Evolutionary conservation across 202 grass and related monocot genomes (phyloP), one percentile per base, ranked within the genome.

Genomic region (Schoenoplectus triqueter): DNA sequence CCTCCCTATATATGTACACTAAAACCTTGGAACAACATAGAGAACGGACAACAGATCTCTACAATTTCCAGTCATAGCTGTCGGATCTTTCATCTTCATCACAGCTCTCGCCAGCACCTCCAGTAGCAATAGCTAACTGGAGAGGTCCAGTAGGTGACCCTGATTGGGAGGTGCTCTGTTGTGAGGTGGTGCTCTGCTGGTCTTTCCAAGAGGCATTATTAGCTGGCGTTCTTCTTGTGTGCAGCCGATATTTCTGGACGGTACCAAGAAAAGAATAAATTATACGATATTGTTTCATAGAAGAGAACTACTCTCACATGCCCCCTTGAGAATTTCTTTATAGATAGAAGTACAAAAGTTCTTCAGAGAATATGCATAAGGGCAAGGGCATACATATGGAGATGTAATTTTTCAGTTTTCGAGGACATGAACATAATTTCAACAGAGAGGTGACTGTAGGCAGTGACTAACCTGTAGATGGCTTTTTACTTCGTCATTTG

Each of bases 401-500:
- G 10, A 41, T 66, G 64, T 5, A 41, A 40, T 40, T 41, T 41
- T 41, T 31, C 31, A 62, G 17, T 69, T 69, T 69, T 69, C 8
- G 5, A 64, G 61, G 3, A 47, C 44, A 80, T 14, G 10, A 44
- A 10, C 15, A 20, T 42, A 15, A 4, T 80, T 54, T 54, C 10
- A 15, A 50, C 0, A 52, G 64, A 19, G 55, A 55, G 64, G 13
- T 55, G 50, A 72, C 6, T 20, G 44, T 59, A 70, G 7, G 51
- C 59, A 63, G 72, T 55, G 78, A 81, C 69, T 84, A 59, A 94
- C 94, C 92, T 97, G 94, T 48, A 98, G 87, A 86, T 98, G 95
- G 84, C 95, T 98, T 80, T 98, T 98, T 13, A 98, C 95, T 87
- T 98, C 92, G 18, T 98, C 95, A 51, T 98, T 98, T 10, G 95